A percentile compares a stretch with the other conserved stretches of the same genome.
These are phyloP conservation scores for Ceratocystis papillata DNA, from an alignment of 2,329 filamentous ascomycete genomes.

Conservation along the genomic window DNA sequence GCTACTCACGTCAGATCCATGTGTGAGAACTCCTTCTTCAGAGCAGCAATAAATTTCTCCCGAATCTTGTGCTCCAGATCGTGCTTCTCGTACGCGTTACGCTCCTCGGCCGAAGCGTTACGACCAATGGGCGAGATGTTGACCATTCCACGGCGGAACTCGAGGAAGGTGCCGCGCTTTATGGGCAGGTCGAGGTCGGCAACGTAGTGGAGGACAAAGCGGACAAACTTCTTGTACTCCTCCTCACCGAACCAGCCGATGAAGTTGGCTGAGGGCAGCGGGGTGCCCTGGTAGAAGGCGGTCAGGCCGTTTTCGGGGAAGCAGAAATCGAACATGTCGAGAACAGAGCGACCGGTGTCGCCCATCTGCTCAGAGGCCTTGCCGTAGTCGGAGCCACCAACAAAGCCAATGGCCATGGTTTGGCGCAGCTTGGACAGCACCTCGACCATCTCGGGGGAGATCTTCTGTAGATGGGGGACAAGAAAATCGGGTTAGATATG, in stretches of 20 bases:
- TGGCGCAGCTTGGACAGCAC: constrained; percentile 71
- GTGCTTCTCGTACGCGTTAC: constrained; percentile 69
- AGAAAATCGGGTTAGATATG: constrained; percentile 16
- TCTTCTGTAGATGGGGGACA: constrained; percentile 38
- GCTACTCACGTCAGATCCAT: constrained; percentile 66
- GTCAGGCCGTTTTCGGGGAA: constrained; percentile 95
- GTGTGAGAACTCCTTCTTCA: constrained; percentile 74
- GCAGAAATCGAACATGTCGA: constrained; percentile 88
- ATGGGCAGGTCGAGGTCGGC: constrained; percentile 74
- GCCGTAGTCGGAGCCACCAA: constrained; percentile 79
- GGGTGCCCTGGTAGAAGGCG: constrained; percentile 70
- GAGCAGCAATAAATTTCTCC: constrained; percentile 59
- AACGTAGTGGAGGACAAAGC: constrained; percentile 69
- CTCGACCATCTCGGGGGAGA: constrained; percentile 69
- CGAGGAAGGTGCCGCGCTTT: constrained; percentile 75
- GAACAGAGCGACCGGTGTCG: constrained; percentile 54
- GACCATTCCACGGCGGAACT: constrained; percentile 88
- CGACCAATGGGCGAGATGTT: constrained; percentile 76
- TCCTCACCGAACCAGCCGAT: constrained; percentile 83
- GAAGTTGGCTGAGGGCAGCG: constrained; percentile 71
- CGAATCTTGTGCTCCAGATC: constrained; percentile 70
- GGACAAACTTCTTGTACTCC: constrained; percentile 66
- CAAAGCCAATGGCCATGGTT: constrained; percentile 80
- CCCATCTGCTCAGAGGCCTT: constrained; percentile 98
- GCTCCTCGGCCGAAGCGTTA: constrained; percentile 71